phyloP scores from a whole-genome alignment of 1,284 basidiomycete genomes.

The Inonotus hispidus region DNA sequence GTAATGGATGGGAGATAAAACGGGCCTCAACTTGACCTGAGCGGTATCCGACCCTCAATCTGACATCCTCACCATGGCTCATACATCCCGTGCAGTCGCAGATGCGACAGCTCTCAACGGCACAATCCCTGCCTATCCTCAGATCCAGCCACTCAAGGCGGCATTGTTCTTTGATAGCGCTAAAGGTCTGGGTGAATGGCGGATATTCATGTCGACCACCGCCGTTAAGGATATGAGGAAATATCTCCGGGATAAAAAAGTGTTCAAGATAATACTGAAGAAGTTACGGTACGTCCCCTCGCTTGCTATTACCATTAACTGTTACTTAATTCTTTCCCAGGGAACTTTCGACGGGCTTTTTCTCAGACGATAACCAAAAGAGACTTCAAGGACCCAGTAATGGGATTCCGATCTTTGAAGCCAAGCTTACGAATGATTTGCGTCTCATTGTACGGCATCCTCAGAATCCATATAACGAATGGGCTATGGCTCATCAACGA shows the following conservation, averaged over 20 bases:
- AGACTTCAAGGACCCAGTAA: constrained; percentile 41
- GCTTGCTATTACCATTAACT: not conserved
- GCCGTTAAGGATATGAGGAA: constrained; percentile 41
- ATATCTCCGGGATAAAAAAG: constrained; percentile 34
- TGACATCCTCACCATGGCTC: not conserved
- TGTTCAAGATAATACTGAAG: constrained; percentile 46
- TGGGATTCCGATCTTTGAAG: constrained; percentile 58
- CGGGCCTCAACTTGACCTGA: not conserved
- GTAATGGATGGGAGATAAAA: not conserved
- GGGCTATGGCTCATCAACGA: not conserved
- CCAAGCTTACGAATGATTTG: constrained; percentile 58
- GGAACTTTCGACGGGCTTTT: constrained; percentile 60
- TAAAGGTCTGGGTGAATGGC: constrained; percentile 49
- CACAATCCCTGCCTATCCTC: constrained; percentile 33
- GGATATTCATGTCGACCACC: constrained; percentile 41
- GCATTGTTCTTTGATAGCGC: constrained; percentile 33
- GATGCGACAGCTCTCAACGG: not conserved
- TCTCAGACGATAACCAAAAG: constrained; percentile 66
- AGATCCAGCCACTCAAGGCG: constrained; percentile 43
- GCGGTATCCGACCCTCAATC: not conserved
- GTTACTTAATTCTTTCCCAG: constrained; percentile 29
- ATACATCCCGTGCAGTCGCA: not conserved
- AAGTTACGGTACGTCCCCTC: constrained; percentile 48
- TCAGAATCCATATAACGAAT: not conserved
- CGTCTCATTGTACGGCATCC: constrained; percentile 49